These are phyloP conservation scores for Phytopythium oedochilum DNA, from an alignment of 352 stramenopile genomes.

Conservation along the genomic window DNA sequence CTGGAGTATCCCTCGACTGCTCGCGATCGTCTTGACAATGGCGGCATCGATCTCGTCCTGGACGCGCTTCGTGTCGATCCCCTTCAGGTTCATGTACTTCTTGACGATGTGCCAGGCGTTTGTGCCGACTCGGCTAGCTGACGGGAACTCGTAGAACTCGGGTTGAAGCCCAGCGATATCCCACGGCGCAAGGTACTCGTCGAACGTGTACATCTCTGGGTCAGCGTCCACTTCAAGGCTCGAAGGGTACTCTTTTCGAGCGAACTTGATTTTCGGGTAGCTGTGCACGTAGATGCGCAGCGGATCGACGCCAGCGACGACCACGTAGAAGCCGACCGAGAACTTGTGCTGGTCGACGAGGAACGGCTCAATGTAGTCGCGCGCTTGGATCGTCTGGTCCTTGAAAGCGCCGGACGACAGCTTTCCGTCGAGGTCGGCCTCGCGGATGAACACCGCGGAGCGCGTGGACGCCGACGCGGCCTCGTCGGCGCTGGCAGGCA, in stretches of 20 bases:
- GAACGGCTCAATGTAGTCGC: conserved; percentile 80
- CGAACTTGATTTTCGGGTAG: conserved; percentile 69
- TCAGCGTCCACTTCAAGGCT: conserved; percentile 34
- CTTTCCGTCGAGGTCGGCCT: conserved; percentile 41
- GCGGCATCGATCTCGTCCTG: conserved; percentile 63
- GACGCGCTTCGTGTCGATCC: conserved; percentile 57
- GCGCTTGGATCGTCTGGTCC: conserved; percentile 51
- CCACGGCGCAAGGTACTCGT: conserved; percentile 60
- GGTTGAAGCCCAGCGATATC: conserved; percentile 60
- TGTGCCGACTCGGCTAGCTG: conserved; percentile 34
- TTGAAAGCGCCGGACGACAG: conserved; percentile 41
- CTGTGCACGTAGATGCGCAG: conserved; percentile 83
- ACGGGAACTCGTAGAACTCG: conserved; percentile 64
- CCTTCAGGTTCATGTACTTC: conserved; percentile 45
- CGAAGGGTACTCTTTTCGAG: conserved; percentile 54
- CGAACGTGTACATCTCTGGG: conserved; percentile 51
- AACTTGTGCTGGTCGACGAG: conserved; percentile 88
- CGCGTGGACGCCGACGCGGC: conserved; percentile 10
- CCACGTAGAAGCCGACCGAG: conserved; percentile 84
- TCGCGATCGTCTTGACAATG: conserved; percentile 56
- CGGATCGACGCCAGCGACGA: conserved; percentile 77
- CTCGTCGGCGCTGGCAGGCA: conserved; percentile 28
- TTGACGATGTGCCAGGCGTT: conserved; percentile 72
- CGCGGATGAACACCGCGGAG: conserved; percentile 31
- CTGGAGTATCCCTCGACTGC: conserved; percentile 52